Evolutionary conservation across 441 rosid genomes (phyloP), one percentile per base, ranked within the genome.

Genomic region (Flueggea neowawraea): DNA sequence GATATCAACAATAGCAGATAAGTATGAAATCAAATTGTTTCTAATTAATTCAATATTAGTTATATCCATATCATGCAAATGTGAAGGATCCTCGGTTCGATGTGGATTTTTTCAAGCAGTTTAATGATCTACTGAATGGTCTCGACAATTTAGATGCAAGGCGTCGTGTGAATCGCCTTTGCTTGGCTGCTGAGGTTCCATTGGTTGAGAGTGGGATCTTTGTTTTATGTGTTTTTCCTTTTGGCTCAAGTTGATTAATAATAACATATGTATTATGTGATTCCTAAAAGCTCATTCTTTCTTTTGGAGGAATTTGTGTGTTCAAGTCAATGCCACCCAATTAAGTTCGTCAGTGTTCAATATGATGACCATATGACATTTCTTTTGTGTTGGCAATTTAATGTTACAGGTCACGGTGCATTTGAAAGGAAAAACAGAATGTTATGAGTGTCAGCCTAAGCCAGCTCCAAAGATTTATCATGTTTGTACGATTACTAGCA

Each of bases 391-490:
- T 16, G 10, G 13, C 49, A 36, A 33, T 48, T 22, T 72, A 36
- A 36, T 67, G 71, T 62, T 56, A 56, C 76, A 95, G 99, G 99
- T 95, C 12, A 84, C 99, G 4, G 86, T 95, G 54, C 99, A 95
- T 69, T 73, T 86, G 68, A 95, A 95, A 77, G 96, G 97, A 41
- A 88, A 78, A 76, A 84, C 99, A 15, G 99, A 91, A 73, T 95
- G 99, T 72, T 95, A 95, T 54, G 98, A 95, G 55, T 91, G 99
- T 72, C 89, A 89, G 71, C 85, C 97, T 59, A 95, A 91, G 78
- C 97, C 96, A 73, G 82, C 97, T 43, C 97, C 99, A n/a, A 95
- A 91, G 84, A 84, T 92, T 7, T 95, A 91, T 78, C 98, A 98
- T 64, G 99, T 95, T 58, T 95, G 99, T 78, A 95, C 98, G 44